Evolutionary conservation across 2,329 filamentous ascomycete genomes (phyloP).

Genomic region (Myriosclerotinia scirpicola): DNA sequence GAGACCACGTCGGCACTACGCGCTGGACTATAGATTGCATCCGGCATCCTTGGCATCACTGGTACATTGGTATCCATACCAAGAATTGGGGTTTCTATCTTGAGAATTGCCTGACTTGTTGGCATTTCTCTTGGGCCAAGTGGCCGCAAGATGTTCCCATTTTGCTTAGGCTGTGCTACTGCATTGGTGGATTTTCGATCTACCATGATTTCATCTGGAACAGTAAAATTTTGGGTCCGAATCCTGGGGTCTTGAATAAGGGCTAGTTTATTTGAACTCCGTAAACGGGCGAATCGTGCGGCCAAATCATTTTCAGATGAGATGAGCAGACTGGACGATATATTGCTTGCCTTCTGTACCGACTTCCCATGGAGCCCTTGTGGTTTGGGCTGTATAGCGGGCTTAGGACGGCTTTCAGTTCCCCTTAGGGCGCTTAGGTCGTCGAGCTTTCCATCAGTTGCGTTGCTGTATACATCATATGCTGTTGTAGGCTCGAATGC

Average conservation of each 20-base stretch:
- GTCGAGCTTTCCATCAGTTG: background rate
- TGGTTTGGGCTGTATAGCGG: constrained; percentile 64
- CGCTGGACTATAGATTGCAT: constrained; percentile 42
- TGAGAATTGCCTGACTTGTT: constrained; percentile 30
- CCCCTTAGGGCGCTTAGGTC: background rate
- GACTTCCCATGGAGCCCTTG: constrained; percentile 63
- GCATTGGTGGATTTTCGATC: constrained; percentile 13
- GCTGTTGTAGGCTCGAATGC: background rate
- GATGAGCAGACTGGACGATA: constrained; percentile 31
- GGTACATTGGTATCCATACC: constrained; percentile 33
- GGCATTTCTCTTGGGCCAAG: constrained; percentile 39
- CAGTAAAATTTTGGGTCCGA: constrained; percentile 49
- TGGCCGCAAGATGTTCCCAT: constrained; percentile 26
- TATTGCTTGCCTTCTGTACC: constrained; percentile 45
- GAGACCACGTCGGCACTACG: constrained; percentile 35
- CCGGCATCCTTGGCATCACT: constrained; percentile 40
- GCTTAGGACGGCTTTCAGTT: constrained; percentile 30
- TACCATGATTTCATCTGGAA: constrained; percentile 39
- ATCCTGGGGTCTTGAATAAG: constrained; percentile 54
- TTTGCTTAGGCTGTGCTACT: constrained; percentile 16
- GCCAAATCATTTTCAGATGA: constrained; percentile 50
- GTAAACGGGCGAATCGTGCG: constrained; percentile 58
- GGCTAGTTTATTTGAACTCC: constrained; percentile 42
- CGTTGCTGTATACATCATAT: background rate
- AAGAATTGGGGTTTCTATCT: constrained; percentile 29